Evolutionary conservation across 306 rosid species (phyloP), one percentile per base, ranked within the genome.

Genomic region (Casuarina glauca): DNA sequence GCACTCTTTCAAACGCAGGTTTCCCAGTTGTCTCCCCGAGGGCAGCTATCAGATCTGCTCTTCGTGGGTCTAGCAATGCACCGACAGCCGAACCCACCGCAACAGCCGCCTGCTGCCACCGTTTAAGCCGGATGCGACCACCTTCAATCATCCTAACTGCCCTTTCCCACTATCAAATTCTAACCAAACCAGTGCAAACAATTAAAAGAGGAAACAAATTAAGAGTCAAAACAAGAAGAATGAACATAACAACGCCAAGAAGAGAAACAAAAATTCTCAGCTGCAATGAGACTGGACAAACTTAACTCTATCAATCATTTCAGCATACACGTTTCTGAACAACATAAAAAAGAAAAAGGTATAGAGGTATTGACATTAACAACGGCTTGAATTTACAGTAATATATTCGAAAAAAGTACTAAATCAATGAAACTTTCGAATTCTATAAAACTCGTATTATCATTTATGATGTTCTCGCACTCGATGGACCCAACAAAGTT

Each of bases 1-100:
- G 93, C 61, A 95, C 94, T 54, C 90, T 93, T 85, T 91, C 90
- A 74, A 93, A 95, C 55, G 99, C 93, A 48, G 96, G 96, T 78
- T 86, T 91, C 76, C 97, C 97, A 3, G 99, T 95, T 2, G 97
- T 95, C 84, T 93, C 97, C 41, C 97, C 99, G 44, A 92, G 93
- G 77, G 99, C 97, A 6, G 99, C 99, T 57, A 93, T 89, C 69
- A 95, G 82, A 83, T 95, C 97, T 0, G 97, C 99, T 85, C 99
- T 88, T 50, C 97, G 91, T 0, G 99, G 97, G 84, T 93, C 88
- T 48, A 95, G 82, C 87, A 95, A 81, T 2, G 99, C 97, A 0
- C 99, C 99, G n/a, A 88, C 93, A 0, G 97, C 97, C 0, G 97
- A 95, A n/a, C 98, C 97, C 44, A 95, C 52, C 0, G 91, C 97